Evolutionary conservation across 495 filamentous ascomycete genomes (phyloP).

Genomic region (Talaromyces adpressus): DNA sequence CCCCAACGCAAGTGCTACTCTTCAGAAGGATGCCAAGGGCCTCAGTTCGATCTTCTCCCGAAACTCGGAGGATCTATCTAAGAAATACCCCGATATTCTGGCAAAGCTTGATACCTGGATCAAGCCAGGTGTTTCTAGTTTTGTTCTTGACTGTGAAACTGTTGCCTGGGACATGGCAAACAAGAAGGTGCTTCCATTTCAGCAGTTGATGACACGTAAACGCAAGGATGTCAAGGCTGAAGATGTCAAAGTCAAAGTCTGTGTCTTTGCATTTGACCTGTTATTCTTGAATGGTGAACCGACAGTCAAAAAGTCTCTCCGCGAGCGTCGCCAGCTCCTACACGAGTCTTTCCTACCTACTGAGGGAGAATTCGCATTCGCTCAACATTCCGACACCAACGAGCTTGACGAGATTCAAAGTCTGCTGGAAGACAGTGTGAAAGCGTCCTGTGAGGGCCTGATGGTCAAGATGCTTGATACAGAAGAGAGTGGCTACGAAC

Average conservation of each 20-base stretch:
- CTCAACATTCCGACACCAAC: conserved; percentile 78
- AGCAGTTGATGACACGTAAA: conserved; percentile 96
- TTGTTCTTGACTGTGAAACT: conserved; percentile 95
- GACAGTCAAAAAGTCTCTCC: conserved; percentile 76
- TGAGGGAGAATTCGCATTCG: conserved; percentile 90
- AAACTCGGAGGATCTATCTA: conserved; percentile 92
- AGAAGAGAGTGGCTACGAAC: conserved; percentile 84
- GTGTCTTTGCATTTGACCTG: conserved; percentile 94
- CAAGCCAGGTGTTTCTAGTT: conserved; percentile 80
- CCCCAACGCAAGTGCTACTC: conserved; percentile 35
- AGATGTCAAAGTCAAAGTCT: conserved; percentile 95
- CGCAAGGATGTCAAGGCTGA: conserved; percentile 96
- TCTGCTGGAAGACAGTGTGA: conserved; percentile 87
- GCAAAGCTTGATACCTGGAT: conserved; percentile 83
- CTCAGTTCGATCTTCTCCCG: conserved; percentile 89
- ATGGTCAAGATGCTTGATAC: conserved; percentile 99
- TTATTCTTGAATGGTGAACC: conserved; percentile 91
- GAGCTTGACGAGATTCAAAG: conserved; percentile 88
- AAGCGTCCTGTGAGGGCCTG: conserved; percentile 89
- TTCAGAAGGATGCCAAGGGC: conserved; percentile 50
- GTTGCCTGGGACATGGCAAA: conserved; percentile 92
- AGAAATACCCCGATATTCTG: conserved; percentile 95
- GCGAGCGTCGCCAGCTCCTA: conserved; percentile 75
- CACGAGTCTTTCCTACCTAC: conserved; percentile 63
- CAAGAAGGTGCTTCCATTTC: conserved; percentile 94